Evolutionary conservation across 257 asterid genomes (phyloP), one percentile per base, ranked within the genome.

Genomic region (Phtheirospermum japonicum): DNA sequence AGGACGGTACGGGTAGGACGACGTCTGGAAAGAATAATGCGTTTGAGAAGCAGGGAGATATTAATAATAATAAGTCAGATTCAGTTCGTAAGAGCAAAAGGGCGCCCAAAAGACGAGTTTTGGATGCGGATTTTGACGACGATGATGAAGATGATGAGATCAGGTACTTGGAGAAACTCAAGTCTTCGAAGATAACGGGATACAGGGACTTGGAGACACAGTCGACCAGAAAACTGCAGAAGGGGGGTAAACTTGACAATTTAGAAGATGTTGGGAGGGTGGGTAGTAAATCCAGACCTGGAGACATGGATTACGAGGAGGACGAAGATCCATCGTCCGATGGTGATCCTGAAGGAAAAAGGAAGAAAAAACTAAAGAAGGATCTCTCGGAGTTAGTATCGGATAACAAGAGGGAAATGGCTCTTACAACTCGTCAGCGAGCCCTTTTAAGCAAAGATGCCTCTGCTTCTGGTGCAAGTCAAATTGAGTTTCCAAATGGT

Each of bases 371-470:
- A 59, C 86, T 69, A 63, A 83, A 70, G 76, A 87, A 76, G 79
- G 96, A 83, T 72, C 61, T 68, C 46, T 79, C 86, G 9, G 86
- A 79, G 68, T 76, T 85, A 55, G 86, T 80, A 8, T 49, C 74
- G 13, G 95, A 93, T 71, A 82, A 57, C 76, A 83, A 82, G 78
- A 89, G 83, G 73, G 95, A 93, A 68, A 71, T 85, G 56, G 74
- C 87, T 70, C 93, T 93, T 52, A 93, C 99, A 9, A 83, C 92
- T 31, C 99, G 99, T 49, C 99, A 93, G 61, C 79, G 85, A 51
- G 94, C 96, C 66, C 88, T 85, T 46, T 68, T 81, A 63, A 81
- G 83, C 72, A 85, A 78, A 69, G 93, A 78, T 64, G 68, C 76
- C 60, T 70, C 82, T 49, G 59, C 71, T 26, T 64, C 87, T 28